Percentiles rank a stretch among this genome's conserved stretches.
These are phyloP conservation scores for Anthracocystis setariae DNA, from an alignment of 1,284 basidiomycete species.

Conservation along the genomic window DNA sequence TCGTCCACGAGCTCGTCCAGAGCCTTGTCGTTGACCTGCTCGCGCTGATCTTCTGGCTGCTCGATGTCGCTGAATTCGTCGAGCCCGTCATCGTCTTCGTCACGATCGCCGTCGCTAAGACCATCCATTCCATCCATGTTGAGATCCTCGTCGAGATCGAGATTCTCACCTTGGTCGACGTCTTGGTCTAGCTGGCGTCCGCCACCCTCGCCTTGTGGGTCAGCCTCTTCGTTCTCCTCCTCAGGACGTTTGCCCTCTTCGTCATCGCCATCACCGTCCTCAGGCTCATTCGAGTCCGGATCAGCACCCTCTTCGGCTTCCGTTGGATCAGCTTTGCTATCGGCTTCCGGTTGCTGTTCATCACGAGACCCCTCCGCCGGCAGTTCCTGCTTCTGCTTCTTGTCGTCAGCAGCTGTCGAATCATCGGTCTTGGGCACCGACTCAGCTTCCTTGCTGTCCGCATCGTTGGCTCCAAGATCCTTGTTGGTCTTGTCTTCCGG, in stretches of 20 bases:
- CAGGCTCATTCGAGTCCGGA: slow-evolving; percentile 32
- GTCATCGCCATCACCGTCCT: slow-evolving; percentile 57
- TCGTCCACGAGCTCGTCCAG: slow-evolving; percentile 47
- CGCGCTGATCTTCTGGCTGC: slow-evolving; percentile 68
- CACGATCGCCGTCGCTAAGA: slow-evolving; percentile 53
- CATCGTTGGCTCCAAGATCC: slow-evolving; percentile 66
- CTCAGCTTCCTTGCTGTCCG: slow-evolving; percentile 59
- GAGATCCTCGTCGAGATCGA: slow-evolving; percentile 62
- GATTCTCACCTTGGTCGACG: slow-evolving; percentile 65
- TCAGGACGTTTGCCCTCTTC: slow-evolving; percentile 59
- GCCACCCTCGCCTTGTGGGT: slow-evolving; percentile 68
- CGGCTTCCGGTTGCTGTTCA: slow-evolving; percentile 68
- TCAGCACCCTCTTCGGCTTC: slow-evolving; percentile 33
- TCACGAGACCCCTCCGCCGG: slow-evolving; percentile 68
- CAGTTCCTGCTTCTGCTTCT: slow-evolving; percentile 70
- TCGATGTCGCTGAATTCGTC: slow-evolving; percentile 76
- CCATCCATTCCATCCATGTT: slow-evolving; percentile 53
- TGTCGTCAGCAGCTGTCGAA: slow-evolving; percentile 22
- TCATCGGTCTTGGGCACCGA: slow-evolving; percentile 47
- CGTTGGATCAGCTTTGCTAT: slow-evolving; percentile 19
- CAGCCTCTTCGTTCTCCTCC: slow-evolving; percentile 65
- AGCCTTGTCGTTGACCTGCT: slow-evolving; percentile 27
- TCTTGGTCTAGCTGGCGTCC: slow-evolving; percentile 66
- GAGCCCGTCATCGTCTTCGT: slow-evolving; percentile 71
- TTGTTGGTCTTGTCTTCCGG: slow-evolving; percentile 68